Percentiles rank a stretch among this genome's conserved stretches.
Evolutionary conservation across 495 filamentous ascomycete species (phyloP).

Genomic region (Trichoderma erinaceum): DNA sequence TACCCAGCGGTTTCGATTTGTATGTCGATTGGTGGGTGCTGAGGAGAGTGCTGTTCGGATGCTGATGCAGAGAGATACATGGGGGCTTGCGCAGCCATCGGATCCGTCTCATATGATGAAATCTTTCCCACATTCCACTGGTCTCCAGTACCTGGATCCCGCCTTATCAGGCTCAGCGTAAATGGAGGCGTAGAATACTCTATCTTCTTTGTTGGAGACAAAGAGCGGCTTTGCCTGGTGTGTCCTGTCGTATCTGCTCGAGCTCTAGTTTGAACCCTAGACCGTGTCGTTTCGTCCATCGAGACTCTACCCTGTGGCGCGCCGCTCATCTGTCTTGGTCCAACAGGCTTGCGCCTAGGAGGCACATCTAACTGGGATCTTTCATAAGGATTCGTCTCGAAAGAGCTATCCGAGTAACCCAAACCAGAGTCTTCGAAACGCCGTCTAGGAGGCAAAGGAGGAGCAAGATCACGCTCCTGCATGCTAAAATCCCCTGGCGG

Average conservation of each 20-base stretch:
- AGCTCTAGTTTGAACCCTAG: not conserved
- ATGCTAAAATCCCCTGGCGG: not conserved
- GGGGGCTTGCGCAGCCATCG: slow-evolving; percentile 56
- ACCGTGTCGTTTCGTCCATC: not conserved
- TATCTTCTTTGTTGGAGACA: slow-evolving; percentile 20
- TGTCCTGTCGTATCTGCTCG: slow-evolving; percentile 5
- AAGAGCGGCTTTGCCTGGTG: slow-evolving; percentile 16
- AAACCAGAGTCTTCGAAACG: not conserved
- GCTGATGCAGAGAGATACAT: slow-evolving; percentile 29
- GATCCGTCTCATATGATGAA: slow-evolving; percentile 42
- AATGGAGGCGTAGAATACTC: slow-evolving; percentile 28
- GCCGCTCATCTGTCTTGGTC: not conserved
- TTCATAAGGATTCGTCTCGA: not conserved
- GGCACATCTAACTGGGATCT: not conserved
- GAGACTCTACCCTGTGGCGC: not conserved
- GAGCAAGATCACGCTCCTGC: not conserved
- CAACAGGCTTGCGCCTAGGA: not conserved
- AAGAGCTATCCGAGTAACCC: slow-evolving; percentile 1
- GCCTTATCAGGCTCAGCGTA: slow-evolving; percentile 81
- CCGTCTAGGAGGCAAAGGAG: not conserved
- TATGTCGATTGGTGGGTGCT: slow-evolving; percentile 37
- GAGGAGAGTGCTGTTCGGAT: slow-evolving; percentile 19
- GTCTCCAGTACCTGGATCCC: slow-evolving; percentile 67
- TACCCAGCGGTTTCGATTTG: slow-evolving; percentile 43
- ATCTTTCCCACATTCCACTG: slow-evolving; percentile 90